Evolutionary conservation across 306 rosid genomes (phyloP), one percentile per base, ranked within the genome.

Genomic region (Inga laurina): DNA sequence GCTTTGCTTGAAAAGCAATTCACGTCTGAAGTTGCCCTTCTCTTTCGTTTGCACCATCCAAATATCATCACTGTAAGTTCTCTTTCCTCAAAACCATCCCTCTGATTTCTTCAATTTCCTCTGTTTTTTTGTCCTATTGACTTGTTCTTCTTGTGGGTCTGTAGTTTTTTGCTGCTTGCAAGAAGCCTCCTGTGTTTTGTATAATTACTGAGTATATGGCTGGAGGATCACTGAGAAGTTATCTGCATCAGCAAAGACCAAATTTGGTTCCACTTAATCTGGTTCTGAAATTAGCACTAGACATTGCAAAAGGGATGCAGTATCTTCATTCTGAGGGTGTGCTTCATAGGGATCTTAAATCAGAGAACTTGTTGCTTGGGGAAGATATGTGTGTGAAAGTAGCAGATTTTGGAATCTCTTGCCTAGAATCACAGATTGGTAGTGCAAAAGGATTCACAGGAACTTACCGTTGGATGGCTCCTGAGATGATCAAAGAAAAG

Each of bases 381-480:
- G 97, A 92, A 83, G 98, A 96, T 54, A 86, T 96, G 97, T 84
- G 97, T 57, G 97, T 91, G 19, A 96, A 96, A 86, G 98, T 96
- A 43, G 99, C 99, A 2, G 99, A 96, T 88, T 96, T 96, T 74
- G 99, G 99, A 30, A 96, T 96, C 84, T 96, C 99, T 1, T 96
- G 99, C 88, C 83, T 90, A 76, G 99, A 96, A 83, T 90, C 97
- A 30, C 97, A 96, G 79, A 73, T 83, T 4, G 97, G 97, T 4
- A 94, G 95, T 59, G 85, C 86, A 0, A 96, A 92, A 88, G 99
- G 99, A 61, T 94, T 96, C 83, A 96, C 98, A 0, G 98, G 99
- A 37, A 96, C 99, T 15, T 96, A 96, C 84, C 95, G 99, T 37
- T 96, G 99, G 99, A 96, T 96, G 99, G 99, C 99, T 1, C 99